A percentile compares a stretch with the other conserved stretches of the same genome.
Evolutionary conservation across 2,329 filamentous ascomycete genomes (phyloP).

Genomic region (Whalleya microplaca): DNA sequence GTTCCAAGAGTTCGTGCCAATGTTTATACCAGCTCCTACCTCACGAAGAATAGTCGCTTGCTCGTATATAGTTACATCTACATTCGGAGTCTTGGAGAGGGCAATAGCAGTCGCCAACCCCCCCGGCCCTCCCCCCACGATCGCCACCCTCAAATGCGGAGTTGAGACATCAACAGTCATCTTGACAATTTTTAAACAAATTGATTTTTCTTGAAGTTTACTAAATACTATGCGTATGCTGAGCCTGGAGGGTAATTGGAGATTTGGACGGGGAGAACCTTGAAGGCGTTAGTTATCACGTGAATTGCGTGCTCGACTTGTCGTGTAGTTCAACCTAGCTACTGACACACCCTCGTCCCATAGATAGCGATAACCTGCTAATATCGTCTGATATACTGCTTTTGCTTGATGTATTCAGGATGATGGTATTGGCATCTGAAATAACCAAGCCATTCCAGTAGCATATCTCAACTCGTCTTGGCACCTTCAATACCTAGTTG

Average conservation of each 20-base stretch:
- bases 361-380: too few relatives aligned
- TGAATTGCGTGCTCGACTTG: not conserved
- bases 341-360: not conserved
- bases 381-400: too few relatives aligned
- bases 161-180: slow-evolving; percentile 27
- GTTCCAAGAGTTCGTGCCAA: slow-evolving; percentile 51
- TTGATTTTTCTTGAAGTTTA: not conserved
- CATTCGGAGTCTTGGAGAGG: slow-evolving; percentile 44
- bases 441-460: too few relatives aligned
- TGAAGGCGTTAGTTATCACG: not conserved
- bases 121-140: slow-evolving; percentile 32
- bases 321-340: not conserved
- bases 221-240: not conserved
- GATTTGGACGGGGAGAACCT: not conserved
- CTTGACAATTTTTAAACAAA: not conserved
- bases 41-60: slow-evolving; percentile 49
- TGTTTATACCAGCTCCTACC: slow-evolving; percentile 51
- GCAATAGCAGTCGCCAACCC: slow-evolving; percentile 49
- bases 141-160: slow-evolving; percentile 28
- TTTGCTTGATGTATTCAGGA: too few relatives aligned
- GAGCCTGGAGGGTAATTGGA: not conserved
- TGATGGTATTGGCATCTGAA: too few relatives aligned
- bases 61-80: slow-evolving; percentile 49
- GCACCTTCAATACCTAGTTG: too few relatives aligned
- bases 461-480: too few relatives aligned